These are phyloP conservation scores for Tetrahymena thermophila DNA, from an alignment of 73 alveolate genomes.

Conservation along the genomic window DNA sequence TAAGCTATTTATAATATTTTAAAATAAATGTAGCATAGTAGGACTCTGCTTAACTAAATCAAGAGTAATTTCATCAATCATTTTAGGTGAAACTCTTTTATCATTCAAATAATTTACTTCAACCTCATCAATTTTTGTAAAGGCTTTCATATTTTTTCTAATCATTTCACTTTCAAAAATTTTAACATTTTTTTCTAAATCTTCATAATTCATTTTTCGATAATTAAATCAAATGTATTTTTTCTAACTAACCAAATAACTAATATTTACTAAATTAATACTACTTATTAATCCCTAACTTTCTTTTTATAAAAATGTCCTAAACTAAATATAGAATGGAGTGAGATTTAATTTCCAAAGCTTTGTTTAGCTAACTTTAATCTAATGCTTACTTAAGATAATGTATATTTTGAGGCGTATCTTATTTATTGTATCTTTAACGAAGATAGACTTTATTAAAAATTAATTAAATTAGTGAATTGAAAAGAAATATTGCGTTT, in stretches of 20 bases:
- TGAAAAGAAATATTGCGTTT: background rate
- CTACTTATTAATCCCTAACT: no score
- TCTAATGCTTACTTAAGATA: background rate
- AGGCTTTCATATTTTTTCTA: background rate
- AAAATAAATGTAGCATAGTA: background rate
- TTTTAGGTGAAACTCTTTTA: background rate
- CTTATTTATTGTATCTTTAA: background rate
- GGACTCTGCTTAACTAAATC: background rate
- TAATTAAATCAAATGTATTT: no score
- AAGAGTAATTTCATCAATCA: background rate
- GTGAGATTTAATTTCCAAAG: background rate
- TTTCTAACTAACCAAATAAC: no score
- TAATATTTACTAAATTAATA: no score
- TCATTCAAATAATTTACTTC: background rate
- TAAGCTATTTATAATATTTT: background rate
- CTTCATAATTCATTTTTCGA: background rate
- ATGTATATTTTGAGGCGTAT: background rate
- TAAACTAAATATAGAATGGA: no score
- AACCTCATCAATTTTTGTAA: background rate
- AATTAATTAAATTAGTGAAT: background rate
- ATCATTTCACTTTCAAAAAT: background rate
- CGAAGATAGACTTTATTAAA: background rate
- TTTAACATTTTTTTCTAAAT: background rate
- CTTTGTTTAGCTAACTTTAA: background rate
- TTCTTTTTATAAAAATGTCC: no score